Percentiles rank a stretch among this genome's conserved stretches.
Evolutionary conservation across 805 yeast species (phyloP).

Genomic region (Cyberlindnera japonica): DNA sequence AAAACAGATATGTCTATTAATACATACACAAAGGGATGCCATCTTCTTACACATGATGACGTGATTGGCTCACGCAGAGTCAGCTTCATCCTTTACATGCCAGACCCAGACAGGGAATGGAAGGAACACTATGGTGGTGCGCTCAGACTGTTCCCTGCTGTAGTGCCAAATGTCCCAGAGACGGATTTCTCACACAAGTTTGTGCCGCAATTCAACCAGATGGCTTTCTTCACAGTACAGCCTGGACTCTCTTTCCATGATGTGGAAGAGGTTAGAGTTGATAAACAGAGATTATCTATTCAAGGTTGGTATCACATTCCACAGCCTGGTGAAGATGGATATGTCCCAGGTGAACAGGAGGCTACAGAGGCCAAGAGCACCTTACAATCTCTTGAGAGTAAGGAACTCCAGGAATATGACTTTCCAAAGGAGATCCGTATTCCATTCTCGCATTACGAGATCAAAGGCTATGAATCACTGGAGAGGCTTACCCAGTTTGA

Average conservation of each 20-base stretch:
- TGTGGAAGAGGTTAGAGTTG: slow-evolving; percentile 93
- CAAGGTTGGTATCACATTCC: slow-evolving; percentile 99
- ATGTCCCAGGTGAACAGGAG: slow-evolving; percentile 76
- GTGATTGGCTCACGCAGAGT: slow-evolving; percentile 94
- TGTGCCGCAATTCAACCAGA: slow-evolving; percentile 92
- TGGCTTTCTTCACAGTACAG: slow-evolving; percentile 92
- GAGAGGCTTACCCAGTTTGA: slow-evolving; percentile 39
- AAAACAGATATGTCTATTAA: slow-evolving; percentile 92
- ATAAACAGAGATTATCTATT: slow-evolving; percentile 84
- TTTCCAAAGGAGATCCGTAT: slow-evolving; percentile 64
- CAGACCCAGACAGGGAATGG: slow-evolving; percentile 90
- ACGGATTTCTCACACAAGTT: slow-evolving; percentile 67
- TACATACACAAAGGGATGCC: slow-evolving; percentile 90
- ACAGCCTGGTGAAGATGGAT: slow-evolving; percentile 88
- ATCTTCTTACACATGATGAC: slow-evolving; percentile 92
- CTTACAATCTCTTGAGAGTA: slow-evolving; percentile 72
- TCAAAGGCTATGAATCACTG: slow-evolving; percentile 26
- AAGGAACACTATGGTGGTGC: slow-evolving; percentile 93
- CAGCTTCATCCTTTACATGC: slow-evolving; percentile 86
- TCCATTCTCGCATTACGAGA: slow-evolving; percentile 39
- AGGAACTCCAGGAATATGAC: slow-evolving; percentile 73
- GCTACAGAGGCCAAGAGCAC: slow-evolving; percentile 71
- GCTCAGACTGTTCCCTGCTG: slow-evolving; percentile 77
- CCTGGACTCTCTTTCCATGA: slow-evolving; percentile 98
- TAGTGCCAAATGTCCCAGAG: slow-evolving; percentile 85